Percentiles rank a stretch among this genome's conserved stretches.
phyloP scores from a whole-genome alignment of 192 early-diverging fungal genomes.

The Rhizophagus clarus region DNA sequence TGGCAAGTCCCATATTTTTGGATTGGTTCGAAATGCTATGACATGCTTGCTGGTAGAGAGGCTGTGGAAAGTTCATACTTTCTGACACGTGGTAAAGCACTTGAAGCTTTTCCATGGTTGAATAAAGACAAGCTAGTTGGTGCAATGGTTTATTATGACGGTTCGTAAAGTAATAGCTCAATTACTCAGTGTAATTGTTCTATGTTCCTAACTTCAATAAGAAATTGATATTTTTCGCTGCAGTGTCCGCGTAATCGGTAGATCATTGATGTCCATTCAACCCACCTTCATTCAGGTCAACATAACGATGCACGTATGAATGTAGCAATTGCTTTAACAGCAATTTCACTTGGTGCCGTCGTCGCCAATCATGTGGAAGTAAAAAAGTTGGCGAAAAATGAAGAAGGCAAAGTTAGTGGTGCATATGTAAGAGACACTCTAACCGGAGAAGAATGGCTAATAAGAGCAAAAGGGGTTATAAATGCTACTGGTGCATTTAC shows the following conservation, averaged over 20 bases:
- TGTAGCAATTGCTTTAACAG: slow-evolving; percentile 88
- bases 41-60: slow-evolving; percentile 83
- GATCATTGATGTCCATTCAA: slow-evolving; percentile 4
- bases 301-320: slow-evolving; percentile 99
- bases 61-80: slow-evolving; percentile 83
- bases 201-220: slow-evolving; percentile 12
- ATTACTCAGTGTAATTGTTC: slow-evolving; percentile 7
- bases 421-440: slow-evolving; percentile 81
- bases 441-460: slow-evolving; percentile 84
- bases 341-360: slow-evolving; percentile 85
- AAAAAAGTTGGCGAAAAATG: slow-evolving; percentile 73
- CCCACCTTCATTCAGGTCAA: slow-evolving; percentile 58
- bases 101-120: slow-evolving; percentile 97
- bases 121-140: slow-evolving; percentile 85
- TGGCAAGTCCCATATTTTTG: slow-evolving; percentile 98
- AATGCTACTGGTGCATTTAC: slow-evolving; percentile 87
- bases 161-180: slow-evolving; percentile 35
- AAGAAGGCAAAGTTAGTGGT: slow-evolving; percentile 67
- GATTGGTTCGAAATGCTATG: slow-evolving; percentile 92
- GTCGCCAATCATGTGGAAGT: slow-evolving; percentile 96
- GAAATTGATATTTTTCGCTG: slow-evolving; percentile 6
- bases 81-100: slow-evolving; percentile 78
- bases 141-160: slow-evolving; percentile 97
- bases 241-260: slow-evolving; percentile 8
- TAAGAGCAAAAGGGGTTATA: slow-evolving; percentile 91